phyloP scores from a whole-genome alignment of 2,329 filamentous ascomycete species.

The Phialophora macrospora region DNA sequence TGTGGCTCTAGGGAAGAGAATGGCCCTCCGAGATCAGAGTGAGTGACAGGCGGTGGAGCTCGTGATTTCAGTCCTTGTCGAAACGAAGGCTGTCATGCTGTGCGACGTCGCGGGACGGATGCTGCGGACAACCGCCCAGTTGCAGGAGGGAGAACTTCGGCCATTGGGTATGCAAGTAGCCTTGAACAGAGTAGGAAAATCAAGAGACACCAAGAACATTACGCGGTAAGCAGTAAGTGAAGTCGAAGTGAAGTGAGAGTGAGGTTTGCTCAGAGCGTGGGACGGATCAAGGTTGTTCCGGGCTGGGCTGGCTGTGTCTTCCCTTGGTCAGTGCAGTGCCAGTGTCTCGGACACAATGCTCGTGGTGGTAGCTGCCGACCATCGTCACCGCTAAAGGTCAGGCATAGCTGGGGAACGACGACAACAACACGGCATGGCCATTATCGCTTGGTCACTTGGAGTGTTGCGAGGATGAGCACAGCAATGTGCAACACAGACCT shows the following conservation, averaged over 20 bases:
- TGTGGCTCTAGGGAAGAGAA: neutral
- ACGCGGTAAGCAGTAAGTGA: neutral
- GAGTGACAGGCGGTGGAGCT: slow-evolving; percentile 32
- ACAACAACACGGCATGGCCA: neutral
- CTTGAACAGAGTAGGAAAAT: neutral
- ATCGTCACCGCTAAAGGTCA: neutral
- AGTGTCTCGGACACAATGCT: neutral
- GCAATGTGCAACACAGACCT: slow-evolving; percentile 28
- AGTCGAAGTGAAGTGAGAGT: neutral
- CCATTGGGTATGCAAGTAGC: neutral
- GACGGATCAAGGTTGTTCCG: slow-evolving; percentile 5
- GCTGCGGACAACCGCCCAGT: slow-evolving; percentile 3
- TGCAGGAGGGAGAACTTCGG: slow-evolving; percentile 9
- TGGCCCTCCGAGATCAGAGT: neutral
- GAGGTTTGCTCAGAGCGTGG: neutral
- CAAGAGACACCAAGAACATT: neutral
- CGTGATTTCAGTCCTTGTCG: slow-evolving; percentile 23
- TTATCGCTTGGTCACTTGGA: neutral
- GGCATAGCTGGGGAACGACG: neutral
- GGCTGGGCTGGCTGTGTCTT: neutral
- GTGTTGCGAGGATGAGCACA: neutral
- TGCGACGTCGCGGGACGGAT: slow-evolving; percentile 14
- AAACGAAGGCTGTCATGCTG: slow-evolving; percentile 29
- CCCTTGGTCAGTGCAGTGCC: no score
- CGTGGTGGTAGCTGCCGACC: neutral